Evolutionary conservation across 1,284 basidiomycete species (phyloP).

Genomic region (Moesziomyces sp.): DNA sequence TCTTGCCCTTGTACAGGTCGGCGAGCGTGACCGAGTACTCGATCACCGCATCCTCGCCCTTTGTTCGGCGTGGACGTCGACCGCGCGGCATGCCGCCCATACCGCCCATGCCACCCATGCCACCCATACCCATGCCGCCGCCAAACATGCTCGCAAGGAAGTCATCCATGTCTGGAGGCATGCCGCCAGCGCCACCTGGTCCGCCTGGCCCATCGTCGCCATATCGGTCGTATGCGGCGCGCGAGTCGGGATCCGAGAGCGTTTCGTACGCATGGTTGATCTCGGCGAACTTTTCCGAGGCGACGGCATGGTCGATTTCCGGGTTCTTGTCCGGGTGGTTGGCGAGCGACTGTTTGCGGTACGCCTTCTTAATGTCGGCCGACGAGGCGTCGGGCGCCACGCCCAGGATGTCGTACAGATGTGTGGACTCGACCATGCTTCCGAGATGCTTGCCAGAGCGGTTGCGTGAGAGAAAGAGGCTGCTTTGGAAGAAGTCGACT

Average conservation of each 20-base stretch:
- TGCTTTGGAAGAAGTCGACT: neutral
- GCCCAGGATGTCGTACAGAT: constrained; percentile 72
- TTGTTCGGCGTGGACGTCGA: constrained; percentile 65
- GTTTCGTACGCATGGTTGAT: constrained; percentile 65
- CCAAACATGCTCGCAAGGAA: constrained; percentile 64
- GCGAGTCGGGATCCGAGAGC: constrained; percentile 56
- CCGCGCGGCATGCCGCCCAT: constrained; percentile 68
- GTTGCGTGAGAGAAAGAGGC: neutral
- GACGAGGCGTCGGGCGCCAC: constrained; percentile 78
- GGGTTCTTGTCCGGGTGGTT: constrained; percentile 66
- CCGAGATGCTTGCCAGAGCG: neutral
- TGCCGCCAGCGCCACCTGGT: constrained; percentile 36
- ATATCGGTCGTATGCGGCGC: constrained; percentile 62
- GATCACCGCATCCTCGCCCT: constrained; percentile 69
- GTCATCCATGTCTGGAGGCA: constrained; percentile 54
- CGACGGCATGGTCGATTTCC: constrained; percentile 53
- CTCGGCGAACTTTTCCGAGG: constrained; percentile 62
- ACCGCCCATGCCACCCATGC: constrained; percentile 41
- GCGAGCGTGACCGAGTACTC: constrained; percentile 87
- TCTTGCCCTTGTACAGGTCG: constrained; percentile 91
- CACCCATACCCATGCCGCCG: constrained; percentile 58
- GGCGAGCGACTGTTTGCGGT: constrained; percentile 61
- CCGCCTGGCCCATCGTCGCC: constrained; percentile 54
- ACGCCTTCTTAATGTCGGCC: constrained; percentile 84
- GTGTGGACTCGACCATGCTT: constrained; percentile 51